Evolutionary conservation across 176 grass and related monocot species (phyloP), one percentile per base, ranked within the genome.

Genomic region (Panicum miliaceum): DNA sequence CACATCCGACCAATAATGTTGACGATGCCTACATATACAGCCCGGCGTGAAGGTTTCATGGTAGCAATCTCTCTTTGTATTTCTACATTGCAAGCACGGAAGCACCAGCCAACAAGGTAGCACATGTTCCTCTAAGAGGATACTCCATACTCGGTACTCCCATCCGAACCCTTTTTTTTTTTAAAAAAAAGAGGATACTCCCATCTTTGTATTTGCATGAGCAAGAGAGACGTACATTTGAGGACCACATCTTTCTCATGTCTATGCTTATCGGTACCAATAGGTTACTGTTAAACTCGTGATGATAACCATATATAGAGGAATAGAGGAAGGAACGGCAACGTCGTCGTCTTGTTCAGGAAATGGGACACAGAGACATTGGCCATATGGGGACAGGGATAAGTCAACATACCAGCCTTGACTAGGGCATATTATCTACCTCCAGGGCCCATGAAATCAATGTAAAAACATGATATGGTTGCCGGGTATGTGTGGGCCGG

Each of bases 371-470:
- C 43, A 45, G 1, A 45, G 43, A 9, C 7, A 45, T 19, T 57
- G 11, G 32, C 72, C 57, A 23, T 19, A 22, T 59, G 9, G 25
- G 34, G 73, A 58, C 34, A 25, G 12, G 8, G 73, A 40, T 58
- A 40, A 76, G 32, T 58, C 51, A 58, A 76, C 51, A 58, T 40
- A 58, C 73, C 51, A 76, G 14, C 51, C 32, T 56, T 75, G 73
- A 25, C 73, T n/a, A 57, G 73, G 50, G 48, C 8, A 37, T 27
- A 37, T 51, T 54, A 54, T 54, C 72, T 23, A 37, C 29, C 29
- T 7, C 52, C 7, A 59, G 72, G 72, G 10, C 50, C 34, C 51
- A 38, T 38, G 73, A 59, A 11, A 23, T 59, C n/a, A 59, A 11
- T 23, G n/a, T 8, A 59, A 59, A 59, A 13, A 1, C 15, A 60